Percentiles rank a stretch among this genome's conserved stretches.
Evolutionary conservation across 805 yeast genomes (phyloP).

Genomic region (Yarrowia deformans): DNA sequence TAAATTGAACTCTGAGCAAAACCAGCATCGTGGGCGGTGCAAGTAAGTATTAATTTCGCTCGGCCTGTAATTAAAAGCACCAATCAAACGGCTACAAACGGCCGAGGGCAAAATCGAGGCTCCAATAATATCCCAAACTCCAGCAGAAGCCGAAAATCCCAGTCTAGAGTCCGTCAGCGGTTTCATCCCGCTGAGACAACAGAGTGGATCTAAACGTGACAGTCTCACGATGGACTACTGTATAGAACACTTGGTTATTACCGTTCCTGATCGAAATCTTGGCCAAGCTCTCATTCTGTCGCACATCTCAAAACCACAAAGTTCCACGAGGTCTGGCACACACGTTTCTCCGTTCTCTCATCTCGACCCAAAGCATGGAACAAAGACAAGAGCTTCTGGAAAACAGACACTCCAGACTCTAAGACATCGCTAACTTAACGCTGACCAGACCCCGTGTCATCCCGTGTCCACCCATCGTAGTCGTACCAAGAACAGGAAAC

Average conservation of each 20-base stretch:
- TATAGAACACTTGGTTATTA: no score
- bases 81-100: neutral
- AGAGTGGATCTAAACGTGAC: neutral
- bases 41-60: neutral
- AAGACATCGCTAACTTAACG: neutral
- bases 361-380: neutral
- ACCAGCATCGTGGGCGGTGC: no score
- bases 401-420: conserved; percentile 13
- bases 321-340: neutral
- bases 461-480: conserved; percentile 13
- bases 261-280: neutral
- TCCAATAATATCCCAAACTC: no score
- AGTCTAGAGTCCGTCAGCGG: no score
- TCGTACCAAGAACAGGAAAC: neutral
- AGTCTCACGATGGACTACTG: neutral
- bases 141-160: no score
- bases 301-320: neutral
- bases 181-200: neutral
- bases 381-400: conserved; percentile 2
- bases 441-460: conserved; percentile 2
- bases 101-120: no score
- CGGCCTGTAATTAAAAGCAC: neutral
- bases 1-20: conserved; percentile 9
- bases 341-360: neutral
- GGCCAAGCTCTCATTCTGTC: neutral